phyloP scores from a whole-genome alignment of 1,139 yeast species.

The Yamadazyma dushanensis region DNA sequence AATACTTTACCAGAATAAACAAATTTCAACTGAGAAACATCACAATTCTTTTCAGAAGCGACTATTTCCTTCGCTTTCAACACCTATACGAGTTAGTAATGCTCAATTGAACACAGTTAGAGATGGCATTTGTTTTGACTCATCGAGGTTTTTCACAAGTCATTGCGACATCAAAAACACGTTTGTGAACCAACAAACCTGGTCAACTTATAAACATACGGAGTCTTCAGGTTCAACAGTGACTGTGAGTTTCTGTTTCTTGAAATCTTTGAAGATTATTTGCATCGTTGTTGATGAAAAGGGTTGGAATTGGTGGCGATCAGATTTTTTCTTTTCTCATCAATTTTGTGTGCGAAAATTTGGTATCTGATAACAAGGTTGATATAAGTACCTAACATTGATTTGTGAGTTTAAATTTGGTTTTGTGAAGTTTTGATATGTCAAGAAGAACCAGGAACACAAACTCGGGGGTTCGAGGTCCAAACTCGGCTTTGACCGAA shows the following conservation, averaged over 20 bases:
- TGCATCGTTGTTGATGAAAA: constrained; percentile 49
- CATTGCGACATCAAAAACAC: not conserved
- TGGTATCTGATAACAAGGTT: not conserved
- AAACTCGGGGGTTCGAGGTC: constrained; percentile 58
- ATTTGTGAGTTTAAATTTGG: not conserved
- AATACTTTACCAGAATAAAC: constrained; percentile 92
- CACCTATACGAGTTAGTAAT: constrained; percentile 36
- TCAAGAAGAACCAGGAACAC: constrained; percentile 18
- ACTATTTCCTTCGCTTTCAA: constrained; percentile 70
- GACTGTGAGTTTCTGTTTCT: constrained; percentile 82
- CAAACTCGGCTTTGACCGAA: constrained; percentile 77
- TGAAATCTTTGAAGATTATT: constrained; percentile 85
- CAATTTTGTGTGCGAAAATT: not conserved
- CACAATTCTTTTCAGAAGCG: constrained; percentile 68
- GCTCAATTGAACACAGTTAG: not conserved
- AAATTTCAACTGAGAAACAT: constrained; percentile 75
- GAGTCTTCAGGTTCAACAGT: constrained; percentile 73
- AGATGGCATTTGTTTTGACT: no score
- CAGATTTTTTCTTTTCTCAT: not conserved
- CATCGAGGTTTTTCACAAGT: no score
- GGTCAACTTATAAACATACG: constrained; percentile 40
- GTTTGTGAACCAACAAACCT: not conserved
- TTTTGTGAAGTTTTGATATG: constrained; percentile 17
- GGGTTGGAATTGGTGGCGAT: constrained; percentile 8
- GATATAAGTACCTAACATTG: no score